Evolutionary conservation across 257 asterid species (phyloP).

Genomic region (Petunia axillaris): DNA sequence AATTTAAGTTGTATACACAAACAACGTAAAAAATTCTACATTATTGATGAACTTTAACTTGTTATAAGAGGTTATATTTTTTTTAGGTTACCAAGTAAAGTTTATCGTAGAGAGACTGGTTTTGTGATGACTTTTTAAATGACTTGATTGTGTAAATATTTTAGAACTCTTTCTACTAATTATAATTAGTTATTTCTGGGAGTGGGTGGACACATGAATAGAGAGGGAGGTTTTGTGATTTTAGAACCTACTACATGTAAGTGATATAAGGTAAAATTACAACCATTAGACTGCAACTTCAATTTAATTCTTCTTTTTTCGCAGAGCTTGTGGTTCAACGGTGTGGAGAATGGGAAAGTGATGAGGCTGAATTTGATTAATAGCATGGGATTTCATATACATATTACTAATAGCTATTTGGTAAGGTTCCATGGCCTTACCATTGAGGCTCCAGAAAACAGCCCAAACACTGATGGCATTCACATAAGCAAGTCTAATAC

Average conservation of each 20-base stretch:
- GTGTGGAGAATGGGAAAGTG: slow-evolving; percentile 46
- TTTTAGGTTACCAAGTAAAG: no score
- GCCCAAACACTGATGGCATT: slow-evolving; percentile 71
- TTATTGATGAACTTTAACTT: no score
- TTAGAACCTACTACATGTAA: neutral
- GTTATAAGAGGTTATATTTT: no score
- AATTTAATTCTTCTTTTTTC: neutral
- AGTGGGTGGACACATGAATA: no score
- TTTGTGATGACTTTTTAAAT: no score
- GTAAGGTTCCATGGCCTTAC: slow-evolving; percentile 40
- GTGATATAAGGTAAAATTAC: neutral
- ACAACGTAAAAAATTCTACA: no score
- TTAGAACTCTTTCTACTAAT: no score
- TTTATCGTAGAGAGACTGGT: no score
- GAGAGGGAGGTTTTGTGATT: no score
- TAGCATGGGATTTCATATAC: slow-evolving; percentile 79
- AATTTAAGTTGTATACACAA: no score
- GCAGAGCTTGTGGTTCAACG: slow-evolving; percentile 54
- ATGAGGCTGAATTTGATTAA: slow-evolving; percentile 48
- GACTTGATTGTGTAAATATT: no score
- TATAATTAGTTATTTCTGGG: no score
- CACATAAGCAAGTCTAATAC: slow-evolving; percentile 55
- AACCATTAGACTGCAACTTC: neutral
- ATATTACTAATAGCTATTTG: slow-evolving; percentile 46
- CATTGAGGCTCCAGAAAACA: slow-evolving; percentile 46